phyloP scores from a whole-genome alignment of 139 green algal genomes.

The Choricystis sp. region DNA sequence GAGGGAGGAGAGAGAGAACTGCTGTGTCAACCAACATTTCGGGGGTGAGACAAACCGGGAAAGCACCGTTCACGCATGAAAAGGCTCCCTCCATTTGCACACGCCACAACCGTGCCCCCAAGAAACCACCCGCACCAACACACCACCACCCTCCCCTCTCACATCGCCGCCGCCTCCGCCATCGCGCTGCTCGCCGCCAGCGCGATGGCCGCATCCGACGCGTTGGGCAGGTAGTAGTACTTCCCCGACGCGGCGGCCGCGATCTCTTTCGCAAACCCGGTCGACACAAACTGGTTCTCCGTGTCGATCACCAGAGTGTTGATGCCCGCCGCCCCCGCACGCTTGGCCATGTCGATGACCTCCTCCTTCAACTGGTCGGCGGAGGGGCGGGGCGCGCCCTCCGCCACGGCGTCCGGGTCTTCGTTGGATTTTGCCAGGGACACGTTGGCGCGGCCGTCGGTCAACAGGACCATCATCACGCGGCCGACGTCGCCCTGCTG shows the following conservation, averaged over 20 bases:
- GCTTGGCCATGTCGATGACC: slow-evolving; percentile 87
- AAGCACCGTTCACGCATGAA: too few species aligned
- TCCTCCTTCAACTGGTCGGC: slow-evolving; percentile 39
- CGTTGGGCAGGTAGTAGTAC: slow-evolving; percentile 92
- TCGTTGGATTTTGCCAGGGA: slow-evolving; percentile 74
- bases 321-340: slow-evolving; percentile 36
- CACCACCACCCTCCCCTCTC: background rate
- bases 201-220: slow-evolving; percentile 73
- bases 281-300: slow-evolving; percentile 92
- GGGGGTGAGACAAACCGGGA: too few species aligned
- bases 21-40: too few species aligned
- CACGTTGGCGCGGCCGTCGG: slow-evolving; percentile 93
- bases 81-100: too few species aligned
- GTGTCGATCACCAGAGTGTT: slow-evolving; percentile 97
- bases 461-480: slow-evolving; percentile 94
- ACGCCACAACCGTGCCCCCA: too few species aligned
- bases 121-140: background rate
- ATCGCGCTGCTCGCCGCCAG: slow-evolving; percentile 65
- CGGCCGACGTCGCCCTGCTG: slow-evolving; percentile 73
- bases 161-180: slow-evolving; percentile 49
- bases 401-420: slow-evolving; percentile 69
- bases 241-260: slow-evolving; percentile 51
- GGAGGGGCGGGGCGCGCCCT: slow-evolving; percentile 60
- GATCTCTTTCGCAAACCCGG: slow-evolving; percentile 96
- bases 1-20: background rate